Conservation (phyloP, 768 basidiomycete species). For the Podaxis sp. region DNA sequence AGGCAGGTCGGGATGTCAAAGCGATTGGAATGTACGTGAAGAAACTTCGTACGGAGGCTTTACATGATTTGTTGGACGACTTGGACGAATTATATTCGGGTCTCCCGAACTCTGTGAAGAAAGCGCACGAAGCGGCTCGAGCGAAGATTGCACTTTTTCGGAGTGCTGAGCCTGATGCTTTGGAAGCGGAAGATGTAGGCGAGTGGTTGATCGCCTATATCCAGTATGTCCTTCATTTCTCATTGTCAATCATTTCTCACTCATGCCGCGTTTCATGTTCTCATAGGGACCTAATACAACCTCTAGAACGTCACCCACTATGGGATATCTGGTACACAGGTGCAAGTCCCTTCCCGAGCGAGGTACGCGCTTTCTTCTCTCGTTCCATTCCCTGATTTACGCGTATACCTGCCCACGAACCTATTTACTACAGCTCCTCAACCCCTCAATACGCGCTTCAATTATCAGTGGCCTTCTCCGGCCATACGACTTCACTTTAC, state of each 20-base stretch:
- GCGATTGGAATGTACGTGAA: constrained; percentile 45
- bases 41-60: constrained; percentile 30
- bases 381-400: background rate
- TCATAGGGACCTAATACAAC: constrained; percentile 24
- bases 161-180: background rate
- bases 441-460: constrained; percentile 65
- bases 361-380: constrained; percentile 39
- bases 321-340: constrained; percentile 81
- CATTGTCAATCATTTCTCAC: constrained; percentile 17
- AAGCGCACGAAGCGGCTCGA: background rate
- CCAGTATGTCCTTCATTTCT: constrained; percentile 36
- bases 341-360: constrained; percentile 58
- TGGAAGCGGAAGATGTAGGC: background rate
- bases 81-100: background rate
- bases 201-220: background rate
- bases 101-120: background rate
- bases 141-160: background rate
- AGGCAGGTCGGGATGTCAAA: constrained; percentile 39
- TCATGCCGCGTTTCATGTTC: background rate
- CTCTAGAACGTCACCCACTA: constrained; percentile 49
- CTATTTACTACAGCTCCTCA: constrained; percentile 50
- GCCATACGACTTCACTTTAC: constrained; percentile 48
- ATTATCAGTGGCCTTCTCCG: constrained; percentile 59
- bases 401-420: background rate
- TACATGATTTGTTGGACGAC: background rate